Percentiles rank a stretch among this genome's conserved stretches.
Conservation (phyloP, 2,329 filamentous ascomycete genomes). For the Beauveria pseudobassiana region DNA sequence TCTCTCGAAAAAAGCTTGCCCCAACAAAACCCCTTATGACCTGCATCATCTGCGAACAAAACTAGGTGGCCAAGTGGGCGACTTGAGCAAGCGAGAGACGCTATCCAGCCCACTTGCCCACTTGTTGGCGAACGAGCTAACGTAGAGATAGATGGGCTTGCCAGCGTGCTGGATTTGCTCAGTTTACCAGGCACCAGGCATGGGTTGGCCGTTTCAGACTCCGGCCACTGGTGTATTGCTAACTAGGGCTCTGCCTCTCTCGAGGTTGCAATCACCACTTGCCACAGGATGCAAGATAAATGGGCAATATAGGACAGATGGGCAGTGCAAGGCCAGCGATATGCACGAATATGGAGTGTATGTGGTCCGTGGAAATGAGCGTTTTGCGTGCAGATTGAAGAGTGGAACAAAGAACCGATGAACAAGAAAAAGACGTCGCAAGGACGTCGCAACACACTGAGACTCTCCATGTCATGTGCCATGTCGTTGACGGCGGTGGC, state of each 20-base stretch:
- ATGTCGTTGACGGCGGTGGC: background rate
- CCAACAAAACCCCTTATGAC: slow-evolving; percentile 1
- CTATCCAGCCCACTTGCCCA: background rate
- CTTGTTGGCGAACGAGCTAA: background rate
- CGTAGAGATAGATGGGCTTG: background rate
- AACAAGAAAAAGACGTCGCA: too few species aligned
- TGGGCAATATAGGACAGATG: background rate
- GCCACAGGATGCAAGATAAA: background rate
- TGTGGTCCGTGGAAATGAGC: background rate
- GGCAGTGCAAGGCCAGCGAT: background rate
- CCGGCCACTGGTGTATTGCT: background rate
- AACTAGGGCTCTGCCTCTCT: background rate
- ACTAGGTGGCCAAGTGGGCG: background rate
- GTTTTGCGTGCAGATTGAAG: too few species aligned
- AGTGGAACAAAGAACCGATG: too few species aligned
- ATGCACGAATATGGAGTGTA: background rate
- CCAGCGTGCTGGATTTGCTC: background rate
- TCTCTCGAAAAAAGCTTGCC: background rate
- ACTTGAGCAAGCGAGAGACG: background rate
- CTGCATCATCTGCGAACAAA: background rate
- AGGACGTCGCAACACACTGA: too few species aligned
- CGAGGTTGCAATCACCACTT: background rate
- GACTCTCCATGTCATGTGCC: background rate
- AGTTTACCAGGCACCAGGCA: slow-evolving; percentile 7
- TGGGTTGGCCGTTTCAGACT: slow-evolving; percentile 1